Evolutionary conservation across 169 alveolate species (phyloP), one percentile per base, ranked within the genome.

Genomic region (Plasmodium yoelii): DNA sequence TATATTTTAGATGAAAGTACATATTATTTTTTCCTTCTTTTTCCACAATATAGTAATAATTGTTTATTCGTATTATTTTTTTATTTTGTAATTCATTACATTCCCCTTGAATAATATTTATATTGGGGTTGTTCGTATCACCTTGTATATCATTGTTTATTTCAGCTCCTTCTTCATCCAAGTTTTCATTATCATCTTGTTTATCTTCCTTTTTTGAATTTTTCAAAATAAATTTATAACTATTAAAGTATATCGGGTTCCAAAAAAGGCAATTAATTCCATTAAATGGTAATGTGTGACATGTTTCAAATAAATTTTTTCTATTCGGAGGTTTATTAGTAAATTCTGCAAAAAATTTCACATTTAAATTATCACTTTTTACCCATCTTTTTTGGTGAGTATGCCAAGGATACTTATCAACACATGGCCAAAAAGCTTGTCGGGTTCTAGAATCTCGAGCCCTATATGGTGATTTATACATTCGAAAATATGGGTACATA

Each of bases 381-480:
- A 91, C 86, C 75, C 90, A 93, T 57, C 96, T 88, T 55, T 93
- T 93, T 56, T 93, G 96, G 42, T 93, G 96, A 1, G 96, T 90
- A 63, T 93, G 96, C 95, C 95, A 93, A 4, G 96, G 96, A 71
- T 93, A 92, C 42, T 93, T 93, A 57, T 93, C 96, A 42, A 93
- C 93, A 24, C 57, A 77, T 19, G 96, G 96, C 95, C 95, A 92
- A 91, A 77, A 93, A 12, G 89, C 89, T 24, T 77, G 75, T 28
- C 89, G 94, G 5, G 96, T 93, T 49, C 96, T 63, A 28, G 95
- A 88, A 56, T 93, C 93, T 1, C 95, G 57, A 13, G 95, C 95
- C 44, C 96, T 74, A 84, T 93, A 93, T 53, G 93, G 94, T 1
- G 96, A 93, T 80, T 92, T 93, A 65, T 93, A 93, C 86, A 92